Conservation (phyloP, 2,329 filamentous ascomycete species). For the Cordyceps pruinosa region DNA sequence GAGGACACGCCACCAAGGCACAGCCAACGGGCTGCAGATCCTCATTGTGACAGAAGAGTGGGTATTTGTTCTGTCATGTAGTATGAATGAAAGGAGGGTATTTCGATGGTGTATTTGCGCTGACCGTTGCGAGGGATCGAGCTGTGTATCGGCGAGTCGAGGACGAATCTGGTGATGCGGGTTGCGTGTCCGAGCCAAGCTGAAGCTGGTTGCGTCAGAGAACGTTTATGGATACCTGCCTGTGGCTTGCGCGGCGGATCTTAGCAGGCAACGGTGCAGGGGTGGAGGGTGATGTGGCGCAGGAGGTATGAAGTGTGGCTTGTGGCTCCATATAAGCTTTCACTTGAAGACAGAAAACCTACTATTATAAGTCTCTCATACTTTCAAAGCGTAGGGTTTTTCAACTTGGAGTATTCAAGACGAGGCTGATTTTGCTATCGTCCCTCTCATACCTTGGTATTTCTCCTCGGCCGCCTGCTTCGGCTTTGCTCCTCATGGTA, state of each 20-base stretch:
- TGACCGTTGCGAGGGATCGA: neutral
- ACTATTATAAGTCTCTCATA: neutral
- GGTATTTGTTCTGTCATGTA: slow-evolving; percentile 34
- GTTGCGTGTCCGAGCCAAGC: slow-evolving; percentile 11
- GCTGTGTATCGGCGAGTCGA: neutral
- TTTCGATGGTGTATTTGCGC: neutral
- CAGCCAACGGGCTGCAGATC: slow-evolving; percentile 38
- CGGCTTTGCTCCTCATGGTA: too few species aligned
- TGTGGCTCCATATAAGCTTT: slow-evolving; percentile 4
- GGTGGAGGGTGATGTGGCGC: neutral
- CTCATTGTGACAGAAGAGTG: slow-evolving; percentile 44
- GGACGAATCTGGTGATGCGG: neutral
- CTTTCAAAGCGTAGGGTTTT: too few species aligned
- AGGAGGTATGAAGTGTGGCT: slow-evolving; percentile 1
- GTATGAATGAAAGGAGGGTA: neutral
- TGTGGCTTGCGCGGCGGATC: slow-evolving; percentile 8
- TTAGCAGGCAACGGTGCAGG: neutral
- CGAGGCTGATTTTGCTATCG: too few species aligned
- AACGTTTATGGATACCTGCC: neutral
- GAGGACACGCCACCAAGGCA: slow-evolving; percentile 42
- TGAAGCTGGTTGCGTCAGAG: slow-evolving; percentile 14
- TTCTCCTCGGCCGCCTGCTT: too few species aligned
- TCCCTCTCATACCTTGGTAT: too few species aligned
- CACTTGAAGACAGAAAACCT: neutral
- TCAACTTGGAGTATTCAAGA: too few species aligned